Evolutionary conservation across 345 rosid genomes (phyloP).

Genomic region (Hypericum perforatum): DNA sequence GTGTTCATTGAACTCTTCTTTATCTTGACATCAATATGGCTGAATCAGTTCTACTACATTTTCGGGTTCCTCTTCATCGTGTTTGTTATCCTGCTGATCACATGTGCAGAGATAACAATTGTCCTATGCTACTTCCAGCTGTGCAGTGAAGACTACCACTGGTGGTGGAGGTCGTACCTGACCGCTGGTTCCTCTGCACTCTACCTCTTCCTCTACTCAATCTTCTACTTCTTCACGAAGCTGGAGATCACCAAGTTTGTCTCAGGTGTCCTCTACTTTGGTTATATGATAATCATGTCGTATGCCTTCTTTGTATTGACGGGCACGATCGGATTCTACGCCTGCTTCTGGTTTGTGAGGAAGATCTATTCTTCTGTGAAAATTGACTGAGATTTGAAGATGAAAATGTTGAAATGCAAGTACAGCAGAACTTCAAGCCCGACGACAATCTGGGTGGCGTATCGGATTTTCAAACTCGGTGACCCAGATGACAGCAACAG

Average conservation of each 20-base stretch:
- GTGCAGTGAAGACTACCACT: constrained; percentile 35
- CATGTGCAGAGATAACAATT: constrained; percentile 33
- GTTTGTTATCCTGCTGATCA: constrained; percentile 28
- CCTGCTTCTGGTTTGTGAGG: constrained; percentile 33
- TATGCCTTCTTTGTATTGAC: constrained; percentile 33
- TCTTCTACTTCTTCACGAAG: constrained; percentile 35
- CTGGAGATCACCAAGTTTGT: constrained; percentile 32
- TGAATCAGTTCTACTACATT: constrained; percentile 41
- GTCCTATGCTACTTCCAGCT: constrained; percentile 38
- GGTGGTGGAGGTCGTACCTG: constrained; percentile 42
- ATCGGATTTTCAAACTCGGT: no score
- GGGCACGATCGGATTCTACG: constrained; percentile 32
- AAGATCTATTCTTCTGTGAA: constrained; percentile 34
- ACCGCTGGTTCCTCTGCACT: constrained; percentile 34
- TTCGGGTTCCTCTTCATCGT: constrained; percentile 37
- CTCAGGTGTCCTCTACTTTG: constrained; percentile 28
- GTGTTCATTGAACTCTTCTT: constrained; percentile 39
- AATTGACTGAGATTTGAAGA: constrained; percentile 16
- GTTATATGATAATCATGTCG: constrained; percentile 31
- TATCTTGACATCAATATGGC: constrained; percentile 38
- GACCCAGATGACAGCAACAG: no score
- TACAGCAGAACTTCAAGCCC: no score
- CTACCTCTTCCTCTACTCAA: constrained; percentile 32
- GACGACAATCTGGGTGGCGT: no score
- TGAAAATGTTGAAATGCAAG: no score